Base-by-base conservation (phyloP, 208 protist genomes). In the Leptomonas pyrrhocoris region DNA sequence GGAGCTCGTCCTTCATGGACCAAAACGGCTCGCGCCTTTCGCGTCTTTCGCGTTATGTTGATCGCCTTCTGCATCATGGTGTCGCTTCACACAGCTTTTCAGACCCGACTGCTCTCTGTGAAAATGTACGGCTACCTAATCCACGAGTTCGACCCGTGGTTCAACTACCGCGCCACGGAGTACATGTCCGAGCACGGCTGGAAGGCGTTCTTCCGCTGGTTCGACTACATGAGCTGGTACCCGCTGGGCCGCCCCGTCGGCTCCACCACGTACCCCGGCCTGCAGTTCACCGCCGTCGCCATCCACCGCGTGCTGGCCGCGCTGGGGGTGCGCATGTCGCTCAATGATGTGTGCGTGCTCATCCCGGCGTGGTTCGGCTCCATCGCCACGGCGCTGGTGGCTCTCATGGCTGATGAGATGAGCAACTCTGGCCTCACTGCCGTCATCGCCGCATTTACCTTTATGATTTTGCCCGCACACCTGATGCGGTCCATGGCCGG, bases 141-240 rank as follows among this genome's bases (percentile, higher is more conserved):
- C 76, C 96, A 98, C 75, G 96, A 97, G 77, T 96, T 96, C 72
- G 94, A 97, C 73, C 92, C 90, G 59, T 96, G 91, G 89, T 98
- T 98, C 81, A 98, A 98, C 83, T 97, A 85, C 79, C 89, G 94
- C 49, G 88, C 94, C 16, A 88, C 95, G 38, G 55, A 98, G 83
- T 97, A 98, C 75, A 82, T 98, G 30, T 83, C 73, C 27, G 73
- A 92, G 28, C 73, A 99, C 69, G 98, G 98, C 67, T 97, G 94
- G 72, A 83, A 90, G 50, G 87, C 98, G 49, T 99, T 99, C 85
- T 90, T 97, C 70, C 98, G 98, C 85, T 99, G 98, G 98, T 99
- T 99, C 74, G 98, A 99, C 89, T 89, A 98, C 62, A 86, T 84
- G 64, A 86, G 89, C 51, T 99, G 98, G 98, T 99, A 99, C 82